Evolutionary conservation across 1,139 yeast genomes (phyloP), one percentile per base, ranked within the genome.

Genomic region (Blastobotrys capitulatus): DNA sequence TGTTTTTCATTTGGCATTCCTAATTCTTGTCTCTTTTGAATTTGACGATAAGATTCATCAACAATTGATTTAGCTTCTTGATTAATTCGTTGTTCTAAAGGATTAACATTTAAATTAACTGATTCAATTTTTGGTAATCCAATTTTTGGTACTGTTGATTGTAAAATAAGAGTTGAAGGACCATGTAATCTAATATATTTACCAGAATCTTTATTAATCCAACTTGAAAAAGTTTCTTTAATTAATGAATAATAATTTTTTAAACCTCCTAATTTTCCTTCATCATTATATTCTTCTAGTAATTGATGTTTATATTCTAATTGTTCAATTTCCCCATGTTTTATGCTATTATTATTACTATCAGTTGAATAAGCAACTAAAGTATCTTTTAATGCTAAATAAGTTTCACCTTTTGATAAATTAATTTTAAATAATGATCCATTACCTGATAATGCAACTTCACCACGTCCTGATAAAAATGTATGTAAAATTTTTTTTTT

Each of bases 381-480:
- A 39, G 62, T 59, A 34, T 55, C 47, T 26, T 66, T 62, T 32
- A 61, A 60, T 15, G 68, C 65, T 20, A 67, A 55, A 38, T 68
- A 60, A 19, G 60, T 54, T 51, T 70, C 74, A 34, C 64, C 66
- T 12, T 56, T 59, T 18, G 54, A 60, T 38, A 70, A 57, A 6
- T 57, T 49, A 22, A 69, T 50, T 52, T 65, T 64, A 49, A 60
- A 68, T 12, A 69, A 54, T 38, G 66, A 63, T 8, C 72, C 68
- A 10, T 64, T 61, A 13, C 52, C 52, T 7, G 66, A 56, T 41
- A 70, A 51, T 13, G 71, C 72, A 13, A 67, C 57, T 16, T 59
- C 55, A 9, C 74, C 74, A 16, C 74, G 60, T 27, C 74, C 74
- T 5, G 68, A 54, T 13, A 69, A 53, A 16, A 62, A 48, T 0